Conservation (phyloP, 805 yeast genomes). For the Hanseniaspora jakobsenii region DNA sequence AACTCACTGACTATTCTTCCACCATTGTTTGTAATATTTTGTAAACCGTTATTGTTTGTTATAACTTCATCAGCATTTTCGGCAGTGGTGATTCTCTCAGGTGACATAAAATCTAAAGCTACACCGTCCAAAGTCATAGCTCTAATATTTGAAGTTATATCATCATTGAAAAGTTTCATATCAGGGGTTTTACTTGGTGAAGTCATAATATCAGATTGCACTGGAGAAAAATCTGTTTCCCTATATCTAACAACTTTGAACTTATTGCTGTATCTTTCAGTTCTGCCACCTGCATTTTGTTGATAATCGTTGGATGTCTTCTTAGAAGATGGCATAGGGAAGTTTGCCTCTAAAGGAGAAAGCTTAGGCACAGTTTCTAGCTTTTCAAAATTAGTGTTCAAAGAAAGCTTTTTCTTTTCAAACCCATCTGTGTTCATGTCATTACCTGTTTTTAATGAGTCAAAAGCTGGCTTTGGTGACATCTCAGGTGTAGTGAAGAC, state of each 20-base stretch:
- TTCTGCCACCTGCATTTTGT: no score
- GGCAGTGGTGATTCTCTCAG: neutral
- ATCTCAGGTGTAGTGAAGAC: no score
- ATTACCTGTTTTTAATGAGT: no score
- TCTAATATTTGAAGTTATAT: constrained; percentile 8
- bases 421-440: neutral
- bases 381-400: constrained; percentile 6
- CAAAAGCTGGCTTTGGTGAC: no score
- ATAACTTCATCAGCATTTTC: neutral
- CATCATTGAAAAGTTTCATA: constrained; percentile 2
- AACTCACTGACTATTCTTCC: constrained; percentile 13
- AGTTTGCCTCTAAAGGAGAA: constrained; percentile 12
- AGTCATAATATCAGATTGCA: neutral
- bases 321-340: no score
- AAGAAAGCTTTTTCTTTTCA: neutral
- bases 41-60: no score
- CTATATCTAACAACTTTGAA: constrained; percentile 11
- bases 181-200: constrained; percentile 13
- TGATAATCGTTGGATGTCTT: no score
- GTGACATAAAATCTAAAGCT: constrained; percentile 9
- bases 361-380: constrained; percentile 8
- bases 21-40: no score
- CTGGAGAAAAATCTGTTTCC: constrained; percentile 1
- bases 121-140: constrained; percentile 15
- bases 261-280: constrained; percentile 7